Percentiles rank a stretch among this genome's conserved stretches.
These are phyloP conservation scores for Pythium aquatile DNA, from an alignment of 352 stramenopile genomes.

Conservation along the genomic window DNA sequence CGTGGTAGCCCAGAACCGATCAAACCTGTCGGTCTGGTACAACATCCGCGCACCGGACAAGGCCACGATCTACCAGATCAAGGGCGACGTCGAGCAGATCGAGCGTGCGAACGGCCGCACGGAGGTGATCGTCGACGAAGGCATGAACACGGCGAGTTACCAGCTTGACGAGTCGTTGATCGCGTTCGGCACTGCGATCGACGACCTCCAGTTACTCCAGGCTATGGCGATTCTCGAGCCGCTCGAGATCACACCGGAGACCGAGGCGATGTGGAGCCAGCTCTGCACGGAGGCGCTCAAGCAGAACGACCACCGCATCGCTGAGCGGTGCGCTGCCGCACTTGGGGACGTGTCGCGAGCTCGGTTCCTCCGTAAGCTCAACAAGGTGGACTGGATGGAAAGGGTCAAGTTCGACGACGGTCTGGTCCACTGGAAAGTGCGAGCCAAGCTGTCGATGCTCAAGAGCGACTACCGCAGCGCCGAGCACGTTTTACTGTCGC, in stretches of 20 bases:
- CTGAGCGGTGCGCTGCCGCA: constrained; percentile 88
- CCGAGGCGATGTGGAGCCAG: constrained; percentile 93
- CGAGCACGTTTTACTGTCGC: constrained; percentile 90
- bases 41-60: constrained; percentile 93
- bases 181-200: constrained; percentile 91
- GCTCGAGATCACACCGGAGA: constrained; percentile 90
- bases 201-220: constrained; percentile 88
- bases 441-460: constrained; percentile 77
- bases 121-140: constrained; percentile 95
- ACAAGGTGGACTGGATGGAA: constrained; percentile 88
- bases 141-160: constrained; percentile 92
- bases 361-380: constrained; percentile 87
- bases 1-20: constrained; percentile 92
- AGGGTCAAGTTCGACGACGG: constrained; percentile 72
- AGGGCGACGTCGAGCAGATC: constrained; percentile 95
- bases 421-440: constrained; percentile 86
- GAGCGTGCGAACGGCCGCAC: constrained; percentile 90
- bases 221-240: constrained; percentile 93
- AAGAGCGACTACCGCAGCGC: constrained; percentile 90
- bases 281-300: constrained; percentile 83
- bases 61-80: constrained; percentile 93
- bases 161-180: constrained; percentile 94
- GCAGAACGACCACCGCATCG: constrained; percentile 88
- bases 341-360: constrained; percentile 89
- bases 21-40: constrained; percentile 94